A percentile compares a stretch with the other conserved stretches of the same genome.
Evolutionary conservation across 179 eudicot genomes (phyloP).

Genomic region (Camellia oleifera): DNA sequence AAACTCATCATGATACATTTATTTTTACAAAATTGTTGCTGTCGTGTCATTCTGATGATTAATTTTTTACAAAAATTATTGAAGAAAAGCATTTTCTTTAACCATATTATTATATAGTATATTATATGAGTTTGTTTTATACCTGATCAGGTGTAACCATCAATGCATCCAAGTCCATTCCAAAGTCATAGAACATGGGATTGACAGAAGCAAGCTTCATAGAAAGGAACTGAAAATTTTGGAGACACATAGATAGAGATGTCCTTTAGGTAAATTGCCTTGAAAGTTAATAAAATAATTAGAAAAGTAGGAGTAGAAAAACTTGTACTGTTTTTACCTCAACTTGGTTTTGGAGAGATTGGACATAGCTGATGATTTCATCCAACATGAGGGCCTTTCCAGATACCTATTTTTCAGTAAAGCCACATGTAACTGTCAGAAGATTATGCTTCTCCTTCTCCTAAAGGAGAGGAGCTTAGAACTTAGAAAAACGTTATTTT

Average conservation of each 20-base stretch:
- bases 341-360: constrained; percentile 78
- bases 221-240: constrained; percentile 65
- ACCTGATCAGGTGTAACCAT: constrained; percentile 41
- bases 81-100: too few species aligned
- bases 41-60: too few species aligned
- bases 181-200: constrained; percentile 73
- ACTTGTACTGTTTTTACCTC: constrained; percentile 40
- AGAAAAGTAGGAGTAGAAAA: too few species aligned
- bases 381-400: constrained; percentile 98
- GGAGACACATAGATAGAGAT: neutral
- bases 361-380: constrained; percentile 80
- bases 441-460: neutral
- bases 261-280: too few species aligned
- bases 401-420: constrained; percentile 54
- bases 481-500: neutral
- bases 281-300: too few species aligned
- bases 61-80: too few species aligned
- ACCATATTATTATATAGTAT: neutral
- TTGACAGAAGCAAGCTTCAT: constrained; percentile 74
- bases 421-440: constrained; percentile 32
- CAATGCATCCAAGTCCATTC: constrained; percentile 58
- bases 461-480: neutral
- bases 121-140: constrained; percentile 6
- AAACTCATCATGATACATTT: too few species aligned
- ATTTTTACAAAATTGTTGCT: too few species aligned